Percentiles rank a stretch among this genome's conserved stretches.
Conservation (phyloP, 2,329 filamentous ascomycete species). For the Scolecobasidium constrictum region DNA sequence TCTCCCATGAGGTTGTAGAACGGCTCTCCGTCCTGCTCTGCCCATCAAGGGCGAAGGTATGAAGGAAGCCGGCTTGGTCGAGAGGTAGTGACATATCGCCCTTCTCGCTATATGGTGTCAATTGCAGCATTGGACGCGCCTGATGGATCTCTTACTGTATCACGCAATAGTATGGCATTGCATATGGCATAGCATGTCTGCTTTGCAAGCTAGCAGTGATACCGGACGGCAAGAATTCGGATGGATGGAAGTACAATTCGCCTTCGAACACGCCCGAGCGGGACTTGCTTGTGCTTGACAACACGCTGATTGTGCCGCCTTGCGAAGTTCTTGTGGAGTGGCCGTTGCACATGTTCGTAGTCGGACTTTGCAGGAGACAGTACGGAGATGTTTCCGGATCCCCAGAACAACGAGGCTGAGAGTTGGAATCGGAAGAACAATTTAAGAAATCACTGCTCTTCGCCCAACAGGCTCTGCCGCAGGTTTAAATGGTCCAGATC, state of each 20-base stretch:
- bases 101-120: not conserved
- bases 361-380: no score
- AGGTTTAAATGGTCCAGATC: no score
- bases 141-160: conserved; percentile 9
- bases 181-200: not conserved
- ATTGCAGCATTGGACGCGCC: no score
- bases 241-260: conserved; percentile 4
- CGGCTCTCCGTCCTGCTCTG: not conserved
- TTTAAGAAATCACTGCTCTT: no score
- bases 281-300: not conserved
- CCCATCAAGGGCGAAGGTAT: not conserved
- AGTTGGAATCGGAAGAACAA: no score
- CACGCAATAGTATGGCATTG: not conserved
- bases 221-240: not conserved
- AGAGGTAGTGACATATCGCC: not conserved
- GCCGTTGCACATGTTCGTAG: conserved; percentile 5
- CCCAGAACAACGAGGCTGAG: no score
- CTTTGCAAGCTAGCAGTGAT: not conserved
- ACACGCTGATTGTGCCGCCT: conserved; percentile 7
- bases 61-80: conserved; percentile 1
- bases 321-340: not conserved
- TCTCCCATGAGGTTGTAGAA: not conserved
- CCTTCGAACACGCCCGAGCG: conserved; percentile 1
- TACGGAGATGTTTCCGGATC: no score
- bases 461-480: no score